These are phyloP conservation scores for Trypanosoma scelopori DNA, from an alignment of 208 protist genomes.

Conservation along the genomic window DNA sequence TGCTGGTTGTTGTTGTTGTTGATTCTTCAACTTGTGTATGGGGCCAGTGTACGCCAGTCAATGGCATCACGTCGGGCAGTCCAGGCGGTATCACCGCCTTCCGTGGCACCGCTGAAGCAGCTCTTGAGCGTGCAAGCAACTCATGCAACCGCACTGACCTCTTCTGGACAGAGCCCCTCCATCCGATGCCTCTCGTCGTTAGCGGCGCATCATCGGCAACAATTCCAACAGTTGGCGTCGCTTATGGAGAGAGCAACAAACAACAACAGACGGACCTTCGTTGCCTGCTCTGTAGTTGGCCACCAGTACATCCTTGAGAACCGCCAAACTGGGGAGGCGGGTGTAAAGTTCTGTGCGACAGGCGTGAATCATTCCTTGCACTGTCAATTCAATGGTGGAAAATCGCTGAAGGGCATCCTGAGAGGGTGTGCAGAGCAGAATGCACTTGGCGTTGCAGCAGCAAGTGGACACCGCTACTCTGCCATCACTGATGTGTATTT, in stretches of 20 bases:
- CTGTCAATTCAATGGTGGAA: constrained; percentile 45
- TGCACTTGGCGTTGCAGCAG: constrained; percentile 73
- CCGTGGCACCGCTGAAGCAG: not conserved
- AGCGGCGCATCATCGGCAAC: constrained; percentile 15
- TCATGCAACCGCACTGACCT: not conserved
- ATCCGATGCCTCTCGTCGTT: constrained; percentile 24
- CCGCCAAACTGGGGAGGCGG: not conserved
- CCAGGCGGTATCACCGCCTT: not conserved
- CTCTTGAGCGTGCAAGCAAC: not conserved
- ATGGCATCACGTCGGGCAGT: not conserved
- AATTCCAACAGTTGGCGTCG: constrained; percentile 10
- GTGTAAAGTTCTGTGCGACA: constrained; percentile 26
- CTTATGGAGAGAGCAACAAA: constrained; percentile 2
- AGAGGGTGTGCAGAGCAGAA: constrained; percentile 91
- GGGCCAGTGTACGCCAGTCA: no score
- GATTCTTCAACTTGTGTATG: not conserved
- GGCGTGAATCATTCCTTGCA: constrained; percentile 83
- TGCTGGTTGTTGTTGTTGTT: no score
- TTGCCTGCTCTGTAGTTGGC: constrained; percentile 29
- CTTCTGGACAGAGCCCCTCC: not conserved
- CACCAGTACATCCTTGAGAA: not conserved
- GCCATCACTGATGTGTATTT: constrained; percentile 61
- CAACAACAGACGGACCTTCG: constrained; percentile 8
- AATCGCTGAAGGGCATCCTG: constrained; percentile 64
- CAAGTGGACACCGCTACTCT: constrained; percentile 57